phyloP scores from a whole-genome alignment of 2,329 filamentous ascomycete genomes.

The Aspergillus aculeatus region DNA sequence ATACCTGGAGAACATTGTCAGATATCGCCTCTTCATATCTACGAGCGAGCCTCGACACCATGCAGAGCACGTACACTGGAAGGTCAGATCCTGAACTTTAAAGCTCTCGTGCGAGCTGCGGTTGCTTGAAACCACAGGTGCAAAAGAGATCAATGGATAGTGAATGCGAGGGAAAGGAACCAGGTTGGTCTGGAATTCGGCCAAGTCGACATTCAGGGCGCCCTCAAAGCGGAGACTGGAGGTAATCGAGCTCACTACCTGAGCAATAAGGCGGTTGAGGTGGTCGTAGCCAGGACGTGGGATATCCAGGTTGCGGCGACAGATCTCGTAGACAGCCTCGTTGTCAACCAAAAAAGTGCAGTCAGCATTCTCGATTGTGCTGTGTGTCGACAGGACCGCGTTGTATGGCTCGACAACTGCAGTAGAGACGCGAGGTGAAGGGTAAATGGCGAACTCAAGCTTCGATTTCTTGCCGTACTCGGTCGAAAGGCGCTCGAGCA shows the following conservation, averaged over 20 bases:
- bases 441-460: conserved; percentile 66
- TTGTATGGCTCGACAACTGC: conserved; percentile 70
- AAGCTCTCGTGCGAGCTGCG: conserved; percentile 85
- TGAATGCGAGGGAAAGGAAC: conserved; percentile 68
- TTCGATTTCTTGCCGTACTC: conserved; percentile 69
- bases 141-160: conserved; percentile 65
- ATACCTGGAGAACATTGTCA: conserved; percentile 48
- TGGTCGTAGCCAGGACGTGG: conserved; percentile 64
- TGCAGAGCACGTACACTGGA: conserved; percentile 53
- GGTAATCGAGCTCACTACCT: conserved; percentile 67
- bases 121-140: conserved; percentile 63
- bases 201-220: conserved; percentile 66
- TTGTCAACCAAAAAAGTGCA: conserved; percentile 69
- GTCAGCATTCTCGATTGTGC: conserved; percentile 67
- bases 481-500: conserved; percentile 62
- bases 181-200: conserved; percentile 69
- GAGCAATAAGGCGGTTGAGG: conserved; percentile 65
- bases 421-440: conserved; percentile 62
- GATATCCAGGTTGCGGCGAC: conserved; percentile 63
- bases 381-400: conserved; percentile 55
- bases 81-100: conserved; percentile 73
- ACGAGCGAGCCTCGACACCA: neutral
- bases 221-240: conserved; percentile 65
- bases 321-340: conserved; percentile 68
- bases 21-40: neutral